Evolutionary conservation across 805 yeast genomes (phyloP).

Genomic region (Pichia kluyveri): DNA sequence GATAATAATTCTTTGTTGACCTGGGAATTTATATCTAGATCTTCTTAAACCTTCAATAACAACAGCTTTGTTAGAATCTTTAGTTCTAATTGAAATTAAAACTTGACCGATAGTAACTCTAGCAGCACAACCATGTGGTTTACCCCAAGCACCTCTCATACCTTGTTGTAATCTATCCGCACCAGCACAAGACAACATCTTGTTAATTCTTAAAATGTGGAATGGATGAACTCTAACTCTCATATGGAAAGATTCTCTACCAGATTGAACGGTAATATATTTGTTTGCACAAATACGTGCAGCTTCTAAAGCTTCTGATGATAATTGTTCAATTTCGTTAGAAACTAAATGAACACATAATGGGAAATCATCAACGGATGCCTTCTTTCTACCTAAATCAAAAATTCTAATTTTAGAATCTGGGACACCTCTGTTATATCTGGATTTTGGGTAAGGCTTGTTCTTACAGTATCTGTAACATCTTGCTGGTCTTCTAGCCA

Average conservation of each 20-base stretch:
- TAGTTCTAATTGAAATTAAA: slow-evolving; percentile 96
- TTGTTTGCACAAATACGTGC: slow-evolving; percentile 99
- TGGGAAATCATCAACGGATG: slow-evolving; percentile 98
- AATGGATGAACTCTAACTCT: slow-evolving; percentile 99
- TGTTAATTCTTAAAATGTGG: slow-evolving; percentile 99
- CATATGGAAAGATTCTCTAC: slow-evolving; percentile 99
- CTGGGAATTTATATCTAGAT: slow-evolving; percentile 99
- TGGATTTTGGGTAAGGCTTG: slow-evolving; percentile 99
- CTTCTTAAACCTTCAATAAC: slow-evolving; percentile 99
- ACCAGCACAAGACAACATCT: slow-evolving; percentile 99
- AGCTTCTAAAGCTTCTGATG: slow-evolving; percentile 99
- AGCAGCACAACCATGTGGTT: slow-evolving; percentile 99
- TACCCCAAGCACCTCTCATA: slow-evolving; percentile 99
- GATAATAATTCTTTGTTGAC: slow-evolving; percentile 98
- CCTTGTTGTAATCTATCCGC: slow-evolving; percentile 99
- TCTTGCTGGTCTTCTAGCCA: slow-evolving; percentile 99
- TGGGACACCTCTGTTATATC: slow-evolving; percentile 99
- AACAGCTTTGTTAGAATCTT: slow-evolving; percentile 95
- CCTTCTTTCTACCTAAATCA: slow-evolving; percentile 99
- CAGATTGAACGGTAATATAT: slow-evolving; percentile 94
- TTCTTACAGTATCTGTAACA: slow-evolving; percentile 99
- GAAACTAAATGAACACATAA: slow-evolving; percentile 98
- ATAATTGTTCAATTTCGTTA: slow-evolving; percentile 97
- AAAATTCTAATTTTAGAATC: slow-evolving; percentile 98
- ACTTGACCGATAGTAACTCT: slow-evolving; percentile 98